phyloP scores from a whole-genome alignment of 2,329 filamentous ascomycete species.

The Botrytis paeoniae region DNA sequence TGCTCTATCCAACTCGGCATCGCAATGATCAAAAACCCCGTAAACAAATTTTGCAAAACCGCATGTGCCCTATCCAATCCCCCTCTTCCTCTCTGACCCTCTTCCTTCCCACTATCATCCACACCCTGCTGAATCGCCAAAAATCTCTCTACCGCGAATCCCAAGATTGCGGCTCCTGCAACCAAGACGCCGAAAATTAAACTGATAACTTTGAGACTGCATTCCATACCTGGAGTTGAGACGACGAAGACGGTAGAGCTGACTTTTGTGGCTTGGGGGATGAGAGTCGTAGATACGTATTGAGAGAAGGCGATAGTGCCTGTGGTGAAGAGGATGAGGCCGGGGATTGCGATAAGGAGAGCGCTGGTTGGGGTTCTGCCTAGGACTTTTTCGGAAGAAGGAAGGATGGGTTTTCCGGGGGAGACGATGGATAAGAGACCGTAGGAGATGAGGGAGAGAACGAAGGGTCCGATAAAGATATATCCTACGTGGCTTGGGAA shows the following conservation, averaged over 20 bases:
- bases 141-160: background rate
- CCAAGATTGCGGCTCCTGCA: background rate
- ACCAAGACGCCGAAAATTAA: background rate
- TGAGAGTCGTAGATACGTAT: constrained; percentile 10
- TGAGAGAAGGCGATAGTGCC: background rate
- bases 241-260: background rate
- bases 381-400: background rate
- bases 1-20: background rate
- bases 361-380: background rate
- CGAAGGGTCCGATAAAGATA: constrained; percentile 40
- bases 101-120: background rate
- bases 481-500: constrained; percentile 42
- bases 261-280: background rate
- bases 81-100: background rate
- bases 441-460: constrained; percentile 26
- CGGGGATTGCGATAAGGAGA: background rate
- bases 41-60: background rate
- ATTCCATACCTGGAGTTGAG: background rate
- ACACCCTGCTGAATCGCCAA: background rate
- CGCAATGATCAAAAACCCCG: background rate
- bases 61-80: background rate
- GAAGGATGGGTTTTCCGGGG: constrained; percentile 14
- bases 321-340: background rate
- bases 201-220: background rate
- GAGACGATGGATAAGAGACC: constrained; percentile 19